Evolutionary conservation across 2,329 filamentous ascomycete species (phyloP).

Genomic region (Beauveria bassiana): DNA sequence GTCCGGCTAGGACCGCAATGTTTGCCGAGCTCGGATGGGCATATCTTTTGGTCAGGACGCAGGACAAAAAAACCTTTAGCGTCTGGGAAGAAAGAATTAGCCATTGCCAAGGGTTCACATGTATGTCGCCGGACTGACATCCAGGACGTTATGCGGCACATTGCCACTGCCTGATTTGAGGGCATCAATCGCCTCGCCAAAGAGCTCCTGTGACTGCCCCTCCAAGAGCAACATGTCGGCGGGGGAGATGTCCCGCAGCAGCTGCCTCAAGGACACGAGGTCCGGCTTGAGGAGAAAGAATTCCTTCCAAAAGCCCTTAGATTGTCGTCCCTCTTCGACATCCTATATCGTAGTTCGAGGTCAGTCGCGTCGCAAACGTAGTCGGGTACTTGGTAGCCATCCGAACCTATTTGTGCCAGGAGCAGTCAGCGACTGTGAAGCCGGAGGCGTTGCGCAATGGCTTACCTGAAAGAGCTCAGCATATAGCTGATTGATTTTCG

Average conservation of each 20-base stretch:
- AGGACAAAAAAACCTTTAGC: constrained; percentile 77
- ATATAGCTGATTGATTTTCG: constrained; percentile 89
- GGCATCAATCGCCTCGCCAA: constrained; percentile 62
- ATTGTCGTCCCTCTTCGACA: constrained; percentile 58
- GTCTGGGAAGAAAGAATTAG: constrained; percentile 49
- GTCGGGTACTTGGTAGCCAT: constrained; percentile 11
- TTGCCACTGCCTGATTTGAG: constrained; percentile 54
- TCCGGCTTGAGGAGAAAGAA: constrained; percentile 89
- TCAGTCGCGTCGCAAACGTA: constrained; percentile 22
- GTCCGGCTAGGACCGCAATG: constrained; percentile 79
- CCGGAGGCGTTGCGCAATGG: constrained; percentile 8
- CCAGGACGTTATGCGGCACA: constrained; percentile 71
- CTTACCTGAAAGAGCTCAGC: constrained; percentile 69
- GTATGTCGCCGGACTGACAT: constrained; percentile 44
- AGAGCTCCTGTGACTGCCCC: constrained; percentile 70
- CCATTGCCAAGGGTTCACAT: too few species aligned
- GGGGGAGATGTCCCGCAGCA: constrained; percentile 63
- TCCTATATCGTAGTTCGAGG: constrained; percentile 36
- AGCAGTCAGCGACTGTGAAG: not conserved
- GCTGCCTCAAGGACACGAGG: constrained; percentile 54
- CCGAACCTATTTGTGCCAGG: constrained; percentile 2
- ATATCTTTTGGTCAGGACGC: constrained; percentile 80
- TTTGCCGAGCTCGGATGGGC: constrained; percentile 93
- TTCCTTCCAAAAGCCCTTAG: constrained; percentile 92
- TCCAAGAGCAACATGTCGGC: constrained; percentile 72